These are phyloP conservation scores for Cyamopsis tetragonoloba DNA, from an alignment of 306 rosid species.

Conservation along the genomic window DNA sequence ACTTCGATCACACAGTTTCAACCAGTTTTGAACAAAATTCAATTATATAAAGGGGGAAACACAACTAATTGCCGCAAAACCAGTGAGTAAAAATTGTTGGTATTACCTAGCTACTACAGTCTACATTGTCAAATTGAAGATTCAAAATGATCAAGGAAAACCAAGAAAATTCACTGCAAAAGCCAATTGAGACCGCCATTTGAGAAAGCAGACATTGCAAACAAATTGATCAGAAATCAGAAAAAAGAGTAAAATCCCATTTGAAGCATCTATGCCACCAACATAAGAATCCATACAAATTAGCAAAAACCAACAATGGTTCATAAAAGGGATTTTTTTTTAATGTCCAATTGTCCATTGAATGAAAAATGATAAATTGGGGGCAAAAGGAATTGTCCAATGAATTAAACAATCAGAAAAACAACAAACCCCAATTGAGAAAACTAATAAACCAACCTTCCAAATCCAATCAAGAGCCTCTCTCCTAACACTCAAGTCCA, in stretches of 20 bases:
- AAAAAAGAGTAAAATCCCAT: neutral
- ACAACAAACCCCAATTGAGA: constrained; percentile 21
- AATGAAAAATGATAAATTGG: constrained; percentile 10
- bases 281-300: constrained; percentile 8
- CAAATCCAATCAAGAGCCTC: constrained; percentile 91
- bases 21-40: neutral
- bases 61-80: constrained; percentile 19
- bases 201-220: neutral
- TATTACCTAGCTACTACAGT: neutral
- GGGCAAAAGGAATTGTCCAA: neutral
- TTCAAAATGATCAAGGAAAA: neutral
- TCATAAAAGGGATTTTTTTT: neutral
- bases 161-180: constrained; percentile 14
- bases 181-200: constrained; percentile 18
- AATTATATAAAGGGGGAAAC: neutral
- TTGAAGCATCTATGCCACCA: neutral
- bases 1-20: constrained; percentile 6
- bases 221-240: neutral
- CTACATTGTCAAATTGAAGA: constrained; percentile 6
- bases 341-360: neutral
- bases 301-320: neutral
- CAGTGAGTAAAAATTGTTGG: neutral
- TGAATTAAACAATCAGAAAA: constrained; percentile 24
- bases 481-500: constrained; percentile 62
- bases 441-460: constrained; percentile 56